Conservation (phyloP, 2,329 filamentous ascomycete genomes). For the Colletotrichum chlorophyti region DNA sequence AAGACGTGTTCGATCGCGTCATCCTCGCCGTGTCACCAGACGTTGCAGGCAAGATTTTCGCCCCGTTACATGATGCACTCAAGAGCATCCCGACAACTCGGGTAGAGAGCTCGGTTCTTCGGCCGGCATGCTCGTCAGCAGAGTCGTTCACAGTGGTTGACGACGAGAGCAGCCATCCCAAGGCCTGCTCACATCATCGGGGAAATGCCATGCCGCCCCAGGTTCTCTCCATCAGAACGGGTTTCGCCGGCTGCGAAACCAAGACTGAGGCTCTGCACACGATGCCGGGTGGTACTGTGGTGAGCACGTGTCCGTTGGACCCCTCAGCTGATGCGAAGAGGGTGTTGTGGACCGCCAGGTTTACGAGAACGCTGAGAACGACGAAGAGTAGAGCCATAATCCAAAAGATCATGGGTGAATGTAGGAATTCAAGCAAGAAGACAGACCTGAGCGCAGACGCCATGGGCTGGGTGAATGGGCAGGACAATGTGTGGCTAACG, state of each 20-base stretch:
- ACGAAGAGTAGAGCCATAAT: constrained; percentile 54
- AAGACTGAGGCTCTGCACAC: constrained; percentile 60
- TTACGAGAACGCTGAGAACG: constrained; percentile 60
- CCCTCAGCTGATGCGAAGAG: constrained; percentile 42
- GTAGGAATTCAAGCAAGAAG: not conserved
- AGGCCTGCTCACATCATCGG: constrained; percentile 37
- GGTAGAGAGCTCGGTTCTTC: constrained; percentile 55
- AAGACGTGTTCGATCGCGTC: constrained; percentile 56
- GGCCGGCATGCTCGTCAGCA: constrained; percentile 7
- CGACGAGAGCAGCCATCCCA: not conserved
- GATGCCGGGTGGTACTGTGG: constrained; percentile 55
- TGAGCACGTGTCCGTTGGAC: constrained; percentile 58
- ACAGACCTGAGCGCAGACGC: not conserved
- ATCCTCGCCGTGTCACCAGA: constrained; percentile 63
- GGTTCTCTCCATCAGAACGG: constrained; percentile 43
- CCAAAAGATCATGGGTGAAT: constrained; percentile 48
- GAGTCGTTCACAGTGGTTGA: constrained; percentile 17
- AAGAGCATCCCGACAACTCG: constrained; percentile 52
- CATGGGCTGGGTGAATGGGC: constrained; percentile 56
- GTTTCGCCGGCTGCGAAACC: constrained; percentile 35
- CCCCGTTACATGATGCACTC: constrained; percentile 46
- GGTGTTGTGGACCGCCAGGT: constrained; percentile 52
- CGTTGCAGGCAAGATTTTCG: constrained; percentile 55
- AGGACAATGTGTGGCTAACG: constrained; percentile 59
- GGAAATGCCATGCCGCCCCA: constrained; percentile 37